These are phyloP conservation scores for Globisporangium cederbergense DNA, from an alignment of 352 stramenopile genomes.

Conservation along the genomic window DNA sequence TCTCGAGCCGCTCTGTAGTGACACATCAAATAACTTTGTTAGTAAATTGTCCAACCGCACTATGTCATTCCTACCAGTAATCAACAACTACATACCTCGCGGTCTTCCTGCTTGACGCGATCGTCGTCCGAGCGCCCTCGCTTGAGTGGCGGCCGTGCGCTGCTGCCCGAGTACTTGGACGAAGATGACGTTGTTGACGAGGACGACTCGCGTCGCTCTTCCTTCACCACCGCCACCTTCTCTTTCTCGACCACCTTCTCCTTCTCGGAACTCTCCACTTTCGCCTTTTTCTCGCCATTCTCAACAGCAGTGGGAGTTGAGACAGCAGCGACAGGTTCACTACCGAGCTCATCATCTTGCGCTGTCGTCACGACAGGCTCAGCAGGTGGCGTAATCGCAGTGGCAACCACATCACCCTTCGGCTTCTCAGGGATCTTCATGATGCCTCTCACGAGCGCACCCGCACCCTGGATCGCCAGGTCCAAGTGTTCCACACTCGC, in stretches of 20 bases:
- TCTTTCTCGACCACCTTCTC: not conserved
- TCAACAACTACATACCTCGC: conserved; percentile 19
- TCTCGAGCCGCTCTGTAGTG: not conserved
- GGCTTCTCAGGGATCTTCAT: conserved; percentile 34
- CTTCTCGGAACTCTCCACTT: not conserved
- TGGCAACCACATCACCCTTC: conserved; percentile 7
- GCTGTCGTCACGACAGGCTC: not conserved
- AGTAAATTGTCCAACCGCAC: not conserved
- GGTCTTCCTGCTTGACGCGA: conserved; percentile 23
- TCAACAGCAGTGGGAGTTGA: not conserved
- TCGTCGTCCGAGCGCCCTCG: conserved; percentile 24
- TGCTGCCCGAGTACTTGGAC: conserved; percentile 7
- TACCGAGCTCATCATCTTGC: not conserved
- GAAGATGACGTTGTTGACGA: not conserved
- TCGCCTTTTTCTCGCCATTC: conserved; percentile 3
- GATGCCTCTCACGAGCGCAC: conserved; percentile 68
- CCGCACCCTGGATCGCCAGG: conserved; percentile 54
- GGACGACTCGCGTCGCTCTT: conserved; percentile 3
- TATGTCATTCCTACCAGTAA: no score
- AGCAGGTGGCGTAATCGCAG: not conserved
- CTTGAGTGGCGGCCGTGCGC: conserved; percentile 24
- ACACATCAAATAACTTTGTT: not conserved
- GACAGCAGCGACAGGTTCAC: not conserved
- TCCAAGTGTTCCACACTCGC: conserved; percentile 70
- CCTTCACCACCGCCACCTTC: not conserved